A percentile compares a stretch with the other conserved stretches of the same genome.
Conservation (phyloP, 2,329 filamentous ascomycete genomes). For the Cladophialophora yegresii region DNA sequence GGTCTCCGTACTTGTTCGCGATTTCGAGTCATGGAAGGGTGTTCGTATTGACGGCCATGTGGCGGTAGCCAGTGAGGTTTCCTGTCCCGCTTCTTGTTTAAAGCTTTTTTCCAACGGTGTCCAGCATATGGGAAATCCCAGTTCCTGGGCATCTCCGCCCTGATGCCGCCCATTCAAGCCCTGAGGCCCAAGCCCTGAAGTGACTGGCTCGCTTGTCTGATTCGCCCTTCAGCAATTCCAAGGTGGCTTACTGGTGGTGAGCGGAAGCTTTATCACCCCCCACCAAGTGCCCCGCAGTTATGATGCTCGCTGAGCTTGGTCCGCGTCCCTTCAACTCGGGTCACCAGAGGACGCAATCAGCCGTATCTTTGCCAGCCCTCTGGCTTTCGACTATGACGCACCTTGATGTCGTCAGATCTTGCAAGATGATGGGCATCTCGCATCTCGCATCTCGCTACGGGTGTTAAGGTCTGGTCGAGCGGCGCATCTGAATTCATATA, state of each 20-base stretch:
- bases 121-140: background rate
- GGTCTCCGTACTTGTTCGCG: too few relatives aligned
- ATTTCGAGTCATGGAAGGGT: too few relatives aligned
- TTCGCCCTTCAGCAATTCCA: background rate
- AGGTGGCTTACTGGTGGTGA: background rate
- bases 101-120: background rate
- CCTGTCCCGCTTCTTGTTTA: background rate
- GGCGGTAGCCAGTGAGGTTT: too few relatives aligned
- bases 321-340: background rate
- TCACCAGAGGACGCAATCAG: background rate
- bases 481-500: background rate
- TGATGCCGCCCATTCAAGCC: background rate
- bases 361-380: background rate
- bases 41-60: too few relatives aligned
- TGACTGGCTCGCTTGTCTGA: constrained; percentile 1
- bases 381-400: constrained; percentile 16
- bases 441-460: background rate
- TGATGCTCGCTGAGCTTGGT: constrained; percentile 12
- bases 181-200: too few relatives aligned
- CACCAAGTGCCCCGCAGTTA: constrained; percentile 10
- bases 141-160: background rate
- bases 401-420: constrained; percentile 10
- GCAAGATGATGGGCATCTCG: background rate
- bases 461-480: background rate
- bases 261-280: background rate